These are phyloP conservation scores for Russula compacta DNA, from an alignment of 768 basidiomycete species.

Conservation along the genomic window DNA sequence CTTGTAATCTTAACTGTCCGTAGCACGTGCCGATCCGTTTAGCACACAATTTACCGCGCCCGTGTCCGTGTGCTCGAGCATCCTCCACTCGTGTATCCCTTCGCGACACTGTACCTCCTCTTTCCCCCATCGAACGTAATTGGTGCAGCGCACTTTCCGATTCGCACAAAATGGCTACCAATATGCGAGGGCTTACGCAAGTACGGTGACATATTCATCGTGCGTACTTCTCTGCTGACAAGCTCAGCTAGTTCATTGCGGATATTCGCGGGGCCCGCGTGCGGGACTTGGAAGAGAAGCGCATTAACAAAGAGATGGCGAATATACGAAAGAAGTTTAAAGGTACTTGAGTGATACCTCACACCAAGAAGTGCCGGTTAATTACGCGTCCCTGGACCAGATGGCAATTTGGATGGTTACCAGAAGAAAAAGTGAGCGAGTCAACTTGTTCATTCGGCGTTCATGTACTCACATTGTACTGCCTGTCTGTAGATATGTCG, in stretches of 20 bases:
- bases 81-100: too few species aligned
- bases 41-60: not conserved
- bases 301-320: conserved; percentile 99
- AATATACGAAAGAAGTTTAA: conserved; percentile 99
- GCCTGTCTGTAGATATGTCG: conserved; percentile 61
- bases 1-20: not conserved
- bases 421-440: conserved; percentile 82
- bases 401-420: conserved; percentile 81
- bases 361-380: not conserved
- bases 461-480: not conserved
- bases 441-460: conserved; percentile 6
- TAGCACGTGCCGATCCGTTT: conserved; percentile 1
- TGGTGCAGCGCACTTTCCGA: conserved; percentile 13
- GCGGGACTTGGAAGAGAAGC: conserved; percentile 94
- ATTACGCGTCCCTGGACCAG: conserved; percentile 29
- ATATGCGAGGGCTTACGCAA: conserved; percentile 90
- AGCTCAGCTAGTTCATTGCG: conserved; percentile 76
- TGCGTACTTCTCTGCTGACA: not conserved
- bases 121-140: not conserved
- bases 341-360: conserved; percentile 37
- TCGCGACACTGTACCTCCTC: too few species aligned
- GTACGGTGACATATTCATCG: conserved; percentile 33
- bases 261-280: conserved; percentile 96
- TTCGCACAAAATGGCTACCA: conserved; percentile 60
- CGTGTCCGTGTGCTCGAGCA: not conserved